A percentile compares a stretch with the other conserved stretches of the same genome.
phyloP scores from a whole-genome alignment of 2,329 filamentous ascomycete species.

The Raffaelea deltoideospora region DNA sequence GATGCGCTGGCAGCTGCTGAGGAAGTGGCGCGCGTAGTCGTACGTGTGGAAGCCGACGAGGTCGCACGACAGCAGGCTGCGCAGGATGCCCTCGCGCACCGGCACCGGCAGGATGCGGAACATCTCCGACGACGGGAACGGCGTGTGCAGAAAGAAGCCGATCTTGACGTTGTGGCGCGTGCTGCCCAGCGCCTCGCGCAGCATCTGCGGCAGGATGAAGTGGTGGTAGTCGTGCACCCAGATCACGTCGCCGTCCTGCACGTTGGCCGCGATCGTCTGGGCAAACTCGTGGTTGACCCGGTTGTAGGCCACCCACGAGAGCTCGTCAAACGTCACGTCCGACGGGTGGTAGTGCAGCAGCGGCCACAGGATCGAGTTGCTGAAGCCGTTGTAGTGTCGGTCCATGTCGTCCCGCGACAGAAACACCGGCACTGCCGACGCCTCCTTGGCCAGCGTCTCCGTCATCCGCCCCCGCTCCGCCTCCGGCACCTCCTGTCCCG shows the following conservation, averaged over 20 bases:
- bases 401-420: conserved; percentile 88
- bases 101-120: conserved; percentile 92
- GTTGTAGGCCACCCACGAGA: conserved; percentile 81
- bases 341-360: conserved; percentile 98
- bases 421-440: conserved; percentile 82
- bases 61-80: conserved; percentile 83
- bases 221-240: conserved; percentile 99
- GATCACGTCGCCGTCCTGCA: conserved; percentile 84
- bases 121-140: conserved; percentile 93
- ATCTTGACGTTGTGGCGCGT: conserved; percentile 88
- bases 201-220: conserved; percentile 91
- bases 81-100: conserved; percentile 75
- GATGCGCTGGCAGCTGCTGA: conserved; percentile 92
- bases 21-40: conserved; percentile 94
- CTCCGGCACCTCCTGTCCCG: conserved; percentile 80
- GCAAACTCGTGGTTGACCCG: conserved; percentile 90
- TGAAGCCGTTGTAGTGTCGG: conserved; percentile 94
- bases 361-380: conserved; percentile 96
- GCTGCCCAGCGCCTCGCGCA: conserved; percentile 73
- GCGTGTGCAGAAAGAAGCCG: conserved; percentile 94
- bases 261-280: conserved; percentile 70
- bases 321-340: conserved; percentile 95
- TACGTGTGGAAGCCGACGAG: conserved; percentile 97
- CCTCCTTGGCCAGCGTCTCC: conserved; percentile 68
- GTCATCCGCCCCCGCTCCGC: conserved; percentile 62